These are phyloP conservation scores for Camellia lanceoleosa DNA, from an alignment of 148 eudicot species.

Conservation along the genomic window DNA sequence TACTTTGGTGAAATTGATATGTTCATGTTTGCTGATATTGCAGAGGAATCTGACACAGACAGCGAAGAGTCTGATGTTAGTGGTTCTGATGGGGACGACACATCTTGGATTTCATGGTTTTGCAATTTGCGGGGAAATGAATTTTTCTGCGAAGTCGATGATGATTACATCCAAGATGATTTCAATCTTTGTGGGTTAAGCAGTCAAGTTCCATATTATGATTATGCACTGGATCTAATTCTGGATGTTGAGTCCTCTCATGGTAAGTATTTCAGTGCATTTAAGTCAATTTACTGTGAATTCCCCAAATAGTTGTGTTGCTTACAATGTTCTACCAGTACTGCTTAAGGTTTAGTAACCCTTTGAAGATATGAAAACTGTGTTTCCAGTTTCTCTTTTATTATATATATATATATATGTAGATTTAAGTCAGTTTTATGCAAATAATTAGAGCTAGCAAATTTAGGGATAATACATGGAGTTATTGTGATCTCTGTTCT, in stretches of 20 bases:
- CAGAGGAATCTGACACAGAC: slow-evolving; percentile 71
- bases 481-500: not conserved
- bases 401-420: not conserved
- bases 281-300: not conserved
- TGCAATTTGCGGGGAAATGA: slow-evolving; percentile 70
- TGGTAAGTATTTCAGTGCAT: slow-evolving; percentile 30
- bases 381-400: not conserved
- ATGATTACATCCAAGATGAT: slow-evolving; percentile 77
- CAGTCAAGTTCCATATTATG: slow-evolving; percentile 70
- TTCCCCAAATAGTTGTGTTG: too few relatives aligned
- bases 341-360: not conserved
- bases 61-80: slow-evolving; percentile 71
- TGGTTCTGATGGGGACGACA: slow-evolving; percentile 75
- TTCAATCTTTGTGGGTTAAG: slow-evolving; percentile 75
- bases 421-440: not conserved
- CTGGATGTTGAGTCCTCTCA: slow-evolving; percentile 73
- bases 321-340: too few relatives aligned
- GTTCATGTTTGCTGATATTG: slow-evolving; percentile 15
- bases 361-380: not conserved
- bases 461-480: not conserved
- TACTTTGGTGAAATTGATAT: slow-evolving; percentile 3
- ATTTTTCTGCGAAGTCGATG: slow-evolving; percentile 73
- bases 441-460: not conserved
- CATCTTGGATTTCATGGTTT: slow-evolving; percentile 82
- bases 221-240: slow-evolving; percentile 61